phyloP scores from a whole-genome alignment of 108 stramenopile genomes.

The Aurantiochytrium sp. region DNA sequence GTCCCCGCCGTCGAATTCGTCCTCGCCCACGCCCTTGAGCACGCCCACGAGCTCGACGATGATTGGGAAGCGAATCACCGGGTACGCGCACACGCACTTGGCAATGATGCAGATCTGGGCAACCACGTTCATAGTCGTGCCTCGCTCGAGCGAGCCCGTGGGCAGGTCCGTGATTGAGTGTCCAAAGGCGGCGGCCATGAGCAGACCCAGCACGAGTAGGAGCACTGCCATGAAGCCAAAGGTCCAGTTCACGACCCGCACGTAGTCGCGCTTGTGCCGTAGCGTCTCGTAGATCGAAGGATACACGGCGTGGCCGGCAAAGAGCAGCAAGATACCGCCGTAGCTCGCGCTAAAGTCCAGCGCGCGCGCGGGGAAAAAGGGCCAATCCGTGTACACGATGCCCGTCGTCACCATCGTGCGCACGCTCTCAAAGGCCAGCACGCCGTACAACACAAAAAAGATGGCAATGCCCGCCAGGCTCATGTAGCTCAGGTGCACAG shows the following conservation, averaged over 20 bases:
- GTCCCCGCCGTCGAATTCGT: background rate
- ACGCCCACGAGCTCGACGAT: background rate
- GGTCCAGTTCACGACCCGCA: constrained; percentile 8
- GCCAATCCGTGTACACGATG: background rate
- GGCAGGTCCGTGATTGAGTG: background rate
- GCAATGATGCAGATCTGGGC: background rate
- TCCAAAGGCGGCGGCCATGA: background rate
- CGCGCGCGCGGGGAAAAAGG: background rate
- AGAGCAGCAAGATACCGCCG: constrained; percentile 13
- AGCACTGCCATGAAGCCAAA: background rate
- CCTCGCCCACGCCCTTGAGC: background rate
- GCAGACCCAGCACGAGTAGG: background rate
- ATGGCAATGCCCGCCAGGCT: background rate
- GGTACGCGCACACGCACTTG: background rate
- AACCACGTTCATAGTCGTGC: background rate
- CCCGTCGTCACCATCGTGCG: background rate
- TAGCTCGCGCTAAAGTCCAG: background rate
- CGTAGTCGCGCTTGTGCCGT: background rate
- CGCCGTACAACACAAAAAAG: background rate
- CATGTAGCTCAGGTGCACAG: background rate
- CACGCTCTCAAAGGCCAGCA: background rate
- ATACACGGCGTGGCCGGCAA: constrained; percentile 16
- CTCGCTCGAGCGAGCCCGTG: background rate
- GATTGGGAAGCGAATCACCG: constrained; percentile 16
- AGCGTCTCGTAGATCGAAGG: constrained; percentile 6